Conservation (phyloP, 2,329 filamentous ascomycete species). For the Xylaria sp. region DNA sequence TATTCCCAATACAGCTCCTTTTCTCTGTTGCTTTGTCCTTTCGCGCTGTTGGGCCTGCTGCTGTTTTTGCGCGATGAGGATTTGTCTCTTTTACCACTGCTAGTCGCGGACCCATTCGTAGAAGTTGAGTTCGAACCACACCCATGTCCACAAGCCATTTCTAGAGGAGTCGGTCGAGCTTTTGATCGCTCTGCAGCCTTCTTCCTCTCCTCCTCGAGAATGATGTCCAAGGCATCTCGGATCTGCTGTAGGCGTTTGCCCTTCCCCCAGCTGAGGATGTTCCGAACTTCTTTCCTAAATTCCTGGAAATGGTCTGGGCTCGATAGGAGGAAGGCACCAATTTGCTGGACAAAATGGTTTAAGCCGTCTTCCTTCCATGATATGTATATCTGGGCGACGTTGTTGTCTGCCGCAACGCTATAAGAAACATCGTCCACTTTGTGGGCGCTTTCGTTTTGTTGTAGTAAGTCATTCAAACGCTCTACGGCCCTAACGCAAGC, state of each 20-base stretch:
- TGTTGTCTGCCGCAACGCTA: constrained; percentile 39
- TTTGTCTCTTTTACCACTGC: too few relatives aligned
- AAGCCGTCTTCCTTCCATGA: constrained; percentile 40
- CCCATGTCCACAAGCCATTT: too few relatives aligned
- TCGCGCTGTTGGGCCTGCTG: too few relatives aligned
- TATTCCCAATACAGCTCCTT: too few relatives aligned
- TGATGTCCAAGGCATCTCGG: neutral
- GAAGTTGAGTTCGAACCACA: too few relatives aligned
- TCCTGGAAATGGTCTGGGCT: constrained; percentile 32
- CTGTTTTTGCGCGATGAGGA: too few relatives aligned
- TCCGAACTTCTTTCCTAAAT: constrained; percentile 39
- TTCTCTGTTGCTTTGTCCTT: too few relatives aligned
- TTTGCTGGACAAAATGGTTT: constrained; percentile 34
- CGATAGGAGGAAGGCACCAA: constrained; percentile 37
- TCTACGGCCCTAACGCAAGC: constrained; percentile 38
- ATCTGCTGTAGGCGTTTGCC: constrained; percentile 34
- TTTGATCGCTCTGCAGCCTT: too few relatives aligned
- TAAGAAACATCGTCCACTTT: constrained; percentile 35
- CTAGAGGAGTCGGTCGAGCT: too few relatives aligned
- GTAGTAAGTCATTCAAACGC: neutral
- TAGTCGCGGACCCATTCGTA: too few relatives aligned
- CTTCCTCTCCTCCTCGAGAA: too few relatives aligned
- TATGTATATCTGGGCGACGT: constrained; percentile 38
- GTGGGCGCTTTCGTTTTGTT: constrained; percentile 13
- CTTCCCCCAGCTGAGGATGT: constrained; percentile 43